phyloP scores from a whole-genome alignment of 768 basidiomycete species.

The Leucosporidium creatinivorum region DNA sequence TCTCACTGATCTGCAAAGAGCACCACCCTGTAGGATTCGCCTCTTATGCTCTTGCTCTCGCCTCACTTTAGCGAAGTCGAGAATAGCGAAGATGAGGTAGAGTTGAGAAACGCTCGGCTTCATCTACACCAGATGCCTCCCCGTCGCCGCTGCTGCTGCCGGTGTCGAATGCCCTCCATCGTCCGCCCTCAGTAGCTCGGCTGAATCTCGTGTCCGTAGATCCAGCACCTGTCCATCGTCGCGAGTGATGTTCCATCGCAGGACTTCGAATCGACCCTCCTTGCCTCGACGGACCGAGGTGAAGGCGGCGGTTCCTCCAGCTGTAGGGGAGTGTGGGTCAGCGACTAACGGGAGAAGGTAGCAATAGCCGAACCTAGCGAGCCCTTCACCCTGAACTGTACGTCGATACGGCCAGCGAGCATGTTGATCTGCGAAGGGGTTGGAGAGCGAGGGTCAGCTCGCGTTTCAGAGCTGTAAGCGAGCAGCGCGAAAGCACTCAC shows the following conservation, averaged over 20 bases:
- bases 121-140: too few species aligned
- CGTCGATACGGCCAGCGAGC: constrained; percentile 31
- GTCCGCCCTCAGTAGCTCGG: not conserved
- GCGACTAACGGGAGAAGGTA: not conserved
- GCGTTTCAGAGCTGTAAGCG: not conserved
- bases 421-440: constrained; percentile 29
- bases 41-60: too few species aligned
- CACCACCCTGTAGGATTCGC: too few species aligned
- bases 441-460: not conserved
- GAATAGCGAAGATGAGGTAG: too few species aligned
- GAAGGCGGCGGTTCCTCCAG: constrained; percentile 28
- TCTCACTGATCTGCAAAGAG: too few species aligned
- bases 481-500: constrained; percentile 4
- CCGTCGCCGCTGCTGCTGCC: too few species aligned
- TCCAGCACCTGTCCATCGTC: constrained; percentile 33
- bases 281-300: constrained; percentile 33
- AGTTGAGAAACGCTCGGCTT: too few species aligned
- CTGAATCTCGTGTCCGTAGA: not conserved
- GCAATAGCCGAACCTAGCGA: constrained; percentile 16
- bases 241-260: constrained; percentile 30
- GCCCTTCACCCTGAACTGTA: constrained; percentile 28
- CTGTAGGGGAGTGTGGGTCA: not conserved
- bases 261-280: constrained; percentile 26
- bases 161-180: too few species aligned
- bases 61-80: too few species aligned